Base-by-base conservation (phyloP, 495 filamentous ascomycete species). In the Halenospora varia region DNA sequence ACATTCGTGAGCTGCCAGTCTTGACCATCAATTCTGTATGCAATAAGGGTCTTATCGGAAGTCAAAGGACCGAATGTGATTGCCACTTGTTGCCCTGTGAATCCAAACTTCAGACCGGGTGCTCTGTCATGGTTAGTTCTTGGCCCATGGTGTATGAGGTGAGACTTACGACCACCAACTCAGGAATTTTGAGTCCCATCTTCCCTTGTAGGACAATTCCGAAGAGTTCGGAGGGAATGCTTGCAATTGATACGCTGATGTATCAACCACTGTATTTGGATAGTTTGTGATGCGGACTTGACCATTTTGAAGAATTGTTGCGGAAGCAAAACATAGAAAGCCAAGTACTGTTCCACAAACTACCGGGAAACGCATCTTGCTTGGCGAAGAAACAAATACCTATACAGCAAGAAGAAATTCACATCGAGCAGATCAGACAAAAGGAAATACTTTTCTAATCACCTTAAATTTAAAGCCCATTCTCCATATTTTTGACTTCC, bases 1-100 rank as follows among this genome's bases (percentile, higher is more conserved):
- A 88, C 77, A 68, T 88, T 88, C 40, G 84, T 82, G 60, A 87
- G 84, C 41, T 75, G 73, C 83, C 85, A 88, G 63, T 88, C 85
- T 47, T 84, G 74, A 6, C 82, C 82, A 8, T 74, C 76, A 45
- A 87, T 71, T 10, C 85, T 82, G 61, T 85, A 87, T 26, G 78
- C 85, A 24, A 88, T 68, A 11, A 88, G 73, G 9, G 79, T 79
- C 1, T 75, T 77, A 35, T 80, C 61, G 13, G 70, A 73, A 1
- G 86, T 88, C 26, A 77, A 66, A 35, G 77, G 67, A 2, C 85
- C 84, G 51, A 88, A 88, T 11, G 76, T 81, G 44, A 87, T 76
- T 25, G 85, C 85, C 17, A 87, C 78, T 24, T 78, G 79, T 29
- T 76, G 64, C n/a, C 84, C 84, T 3, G 81, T 81, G 63, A 87